Evolutionary conservation across 1,284 basidiomycete species (phyloP), one percentile per base, ranked within the genome.

Genomic region (Marasmius fiardii): DNA sequence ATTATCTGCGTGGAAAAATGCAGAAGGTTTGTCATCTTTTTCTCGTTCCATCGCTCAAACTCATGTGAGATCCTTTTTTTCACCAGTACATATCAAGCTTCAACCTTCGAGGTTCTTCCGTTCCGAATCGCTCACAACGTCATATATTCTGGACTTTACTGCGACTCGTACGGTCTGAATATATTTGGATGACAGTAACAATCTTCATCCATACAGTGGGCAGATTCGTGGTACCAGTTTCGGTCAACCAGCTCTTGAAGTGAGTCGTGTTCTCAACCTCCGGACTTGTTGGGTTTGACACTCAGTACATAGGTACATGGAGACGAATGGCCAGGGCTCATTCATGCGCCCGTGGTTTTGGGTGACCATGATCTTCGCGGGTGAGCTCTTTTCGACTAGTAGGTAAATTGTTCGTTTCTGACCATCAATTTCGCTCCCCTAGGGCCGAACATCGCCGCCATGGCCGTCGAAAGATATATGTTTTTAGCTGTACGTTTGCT

Each of bases 201-300:
- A 43, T 58, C 11, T 18, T 55, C 14, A 47, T 45, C 34, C 33
- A 49, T 20, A 50, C 57, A 23, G 14, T 44, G 23, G 24, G 48
- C 24, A 31, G 35, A 10, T 58, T 58, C 33, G 14, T 41, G 20
- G 34, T 49, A 11, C 45, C 57, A 1, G 28, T 58, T 31, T 31
- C 57, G 20, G 34, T 53, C 20, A 58, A 58, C 43, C 53, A 54
- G 34, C 35, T 58, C 33, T 45, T 58, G 23, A 14, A 24, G 57
- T 58, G 51, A 64, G 33, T 24, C 71, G 23, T 59, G 68, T 44
- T 71, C 69, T 10, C 37, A 68, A 4, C 55, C 68, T 55, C 50
- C 73, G n/a, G n/a, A n/a, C n/a, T n/a, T 82, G 48, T 66, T 73
- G 18, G 71, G 74, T 3, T 80, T 18, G 21, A 16, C 37, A 35